Conservation (phyloP, 306 rosid genomes). For the Glycine latifolia region DNA sequence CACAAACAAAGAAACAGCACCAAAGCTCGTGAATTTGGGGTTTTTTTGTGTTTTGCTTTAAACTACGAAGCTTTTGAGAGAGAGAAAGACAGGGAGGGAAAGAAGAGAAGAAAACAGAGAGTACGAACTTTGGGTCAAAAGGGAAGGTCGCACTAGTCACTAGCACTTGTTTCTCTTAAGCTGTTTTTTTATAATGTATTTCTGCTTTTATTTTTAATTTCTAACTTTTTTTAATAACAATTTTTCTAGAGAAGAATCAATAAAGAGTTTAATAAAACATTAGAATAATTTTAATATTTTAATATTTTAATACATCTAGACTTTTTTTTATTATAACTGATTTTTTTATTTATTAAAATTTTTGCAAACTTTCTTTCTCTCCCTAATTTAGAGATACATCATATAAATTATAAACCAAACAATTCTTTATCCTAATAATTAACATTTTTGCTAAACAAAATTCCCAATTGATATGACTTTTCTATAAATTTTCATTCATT, state of each 20-base stretch:
- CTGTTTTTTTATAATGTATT: not conserved
- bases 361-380: no score
- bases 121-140: not conserved
- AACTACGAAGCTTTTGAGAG: slow-evolving; percentile 31
- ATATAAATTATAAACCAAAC: not conserved
- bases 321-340: no score
- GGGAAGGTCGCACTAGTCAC: not conserved
- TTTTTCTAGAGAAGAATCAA: not conserved
- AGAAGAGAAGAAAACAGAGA: not conserved
- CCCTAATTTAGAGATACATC: no score
- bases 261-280: not conserved
- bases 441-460: not conserved
- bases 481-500: not conserved
- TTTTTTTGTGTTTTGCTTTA: slow-evolving; percentile 33
- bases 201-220: not conserved
- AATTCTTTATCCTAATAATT: not conserved
- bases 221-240: not conserved
- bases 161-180: not conserved
- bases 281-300: no score
- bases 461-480: not conserved
- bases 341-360: no score
- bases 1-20: slow-evolving; percentile 3
- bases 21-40: not conserved
- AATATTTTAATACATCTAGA: no score
- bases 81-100: not conserved